Conservation (phyloP, 2,329 filamentous ascomycete genomes). For the Aureobasidium sp. region DNA sequence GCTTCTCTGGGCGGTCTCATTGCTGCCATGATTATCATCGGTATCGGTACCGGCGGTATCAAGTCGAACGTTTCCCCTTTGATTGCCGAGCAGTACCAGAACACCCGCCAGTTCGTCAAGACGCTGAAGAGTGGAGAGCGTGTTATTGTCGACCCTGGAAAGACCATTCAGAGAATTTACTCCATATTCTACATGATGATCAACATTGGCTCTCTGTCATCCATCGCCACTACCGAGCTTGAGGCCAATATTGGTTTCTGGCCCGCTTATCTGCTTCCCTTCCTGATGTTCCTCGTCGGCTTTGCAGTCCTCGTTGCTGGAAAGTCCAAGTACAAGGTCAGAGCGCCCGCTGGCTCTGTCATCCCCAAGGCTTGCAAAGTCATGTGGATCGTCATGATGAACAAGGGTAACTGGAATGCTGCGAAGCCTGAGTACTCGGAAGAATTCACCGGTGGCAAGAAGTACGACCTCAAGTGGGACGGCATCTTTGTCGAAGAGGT, state of each 20-base stretch:
- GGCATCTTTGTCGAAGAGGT: slow-evolving; percentile 67
- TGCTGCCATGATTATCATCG: slow-evolving; percentile 59
- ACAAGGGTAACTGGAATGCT: slow-evolving; percentile 48
- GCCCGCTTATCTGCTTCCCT: slow-evolving; percentile 55
- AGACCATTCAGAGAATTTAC: slow-evolving; percentile 43
- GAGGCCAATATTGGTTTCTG: slow-evolving; percentile 62
- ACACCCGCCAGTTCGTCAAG: slow-evolving; percentile 36
- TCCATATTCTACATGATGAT: slow-evolving; percentile 64
- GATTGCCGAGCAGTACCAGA: slow-evolving; percentile 43
- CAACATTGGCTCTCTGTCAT: slow-evolving; percentile 63
- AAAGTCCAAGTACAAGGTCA: slow-evolving; percentile 33
- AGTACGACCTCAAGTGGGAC: slow-evolving; percentile 50
- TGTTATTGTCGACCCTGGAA: slow-evolving; percentile 40
- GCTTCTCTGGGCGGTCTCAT: slow-evolving; percentile 58
- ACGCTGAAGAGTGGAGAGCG: slow-evolving; percentile 37
- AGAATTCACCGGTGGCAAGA: slow-evolving; percentile 38
- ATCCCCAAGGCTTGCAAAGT: slow-evolving; percentile 60
- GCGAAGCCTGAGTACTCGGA: slow-evolving; percentile 61
- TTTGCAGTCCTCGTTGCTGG: slow-evolving; percentile 46
- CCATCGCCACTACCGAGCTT: slow-evolving; percentile 59
- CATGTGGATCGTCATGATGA: slow-evolving; percentile 48
- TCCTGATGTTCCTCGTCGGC: slow-evolving; percentile 57
- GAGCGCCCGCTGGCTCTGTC: slow-evolving; percentile 54
- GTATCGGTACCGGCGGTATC: slow-evolving; percentile 72
- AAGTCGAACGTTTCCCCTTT: slow-evolving; percentile 64